Evolutionary conservation across 1,139 yeast species (phyloP).

Genomic region (Candida tropicalis): DNA sequence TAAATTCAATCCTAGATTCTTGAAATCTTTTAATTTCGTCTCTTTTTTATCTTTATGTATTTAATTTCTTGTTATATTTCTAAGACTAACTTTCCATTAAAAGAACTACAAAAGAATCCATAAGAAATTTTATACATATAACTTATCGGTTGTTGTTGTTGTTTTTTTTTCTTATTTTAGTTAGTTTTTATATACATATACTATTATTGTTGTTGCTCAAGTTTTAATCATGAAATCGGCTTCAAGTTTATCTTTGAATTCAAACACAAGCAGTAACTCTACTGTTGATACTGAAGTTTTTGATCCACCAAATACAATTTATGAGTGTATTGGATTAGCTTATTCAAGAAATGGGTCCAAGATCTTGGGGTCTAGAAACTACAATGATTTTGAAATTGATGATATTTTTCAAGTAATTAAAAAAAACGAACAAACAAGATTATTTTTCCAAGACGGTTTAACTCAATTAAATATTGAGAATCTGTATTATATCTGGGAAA

Average conservation of each 20-base stretch:
- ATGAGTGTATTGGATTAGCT: constrained; percentile 33
- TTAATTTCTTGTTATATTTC: background rate
- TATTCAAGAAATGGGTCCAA: constrained; percentile 26
- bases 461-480: constrained; percentile 13
- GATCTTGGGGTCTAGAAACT: constrained; percentile 15
- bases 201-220: too few relatives aligned
- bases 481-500: constrained; percentile 25
- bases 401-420: constrained; percentile 7
- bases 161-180: background rate
- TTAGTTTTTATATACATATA: too few relatives aligned
- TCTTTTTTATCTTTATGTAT: background rate
- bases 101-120: background rate
- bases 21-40: constrained; percentile 5
- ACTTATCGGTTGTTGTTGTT: background rate
- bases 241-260: constrained; percentile 15
- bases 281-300: constrained; percentile 12
- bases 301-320: constrained; percentile 23
- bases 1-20: constrained; percentile 5
- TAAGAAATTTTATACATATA: background rate
- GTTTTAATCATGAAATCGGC: constrained; percentile 16
- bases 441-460: constrained; percentile 12
- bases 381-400: constrained; percentile 9
- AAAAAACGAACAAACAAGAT: constrained; percentile 7
- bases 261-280: constrained; percentile 14
- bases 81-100: background rate